These are phyloP conservation scores for Mesembryanthemum crystallinum DNA, from an alignment of 148 eudicot species.

Conservation along the genomic window DNA sequence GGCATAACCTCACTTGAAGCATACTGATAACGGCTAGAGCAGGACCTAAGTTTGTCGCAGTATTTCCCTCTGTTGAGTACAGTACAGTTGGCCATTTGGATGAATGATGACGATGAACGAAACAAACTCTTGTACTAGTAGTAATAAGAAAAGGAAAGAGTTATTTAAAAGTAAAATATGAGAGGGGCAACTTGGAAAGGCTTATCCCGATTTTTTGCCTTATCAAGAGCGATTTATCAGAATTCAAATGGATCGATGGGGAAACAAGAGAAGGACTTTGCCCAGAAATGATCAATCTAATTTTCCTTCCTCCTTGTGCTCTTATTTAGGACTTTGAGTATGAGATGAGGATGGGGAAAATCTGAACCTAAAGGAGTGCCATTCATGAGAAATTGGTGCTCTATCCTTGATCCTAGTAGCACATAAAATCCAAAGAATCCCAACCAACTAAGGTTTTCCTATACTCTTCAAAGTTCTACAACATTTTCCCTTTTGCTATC, in stretches of 20 bases:
- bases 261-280: not conserved
- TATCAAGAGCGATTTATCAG: not conserved
- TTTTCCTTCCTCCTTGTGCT: not conserved
- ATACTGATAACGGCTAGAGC: slow-evolving; percentile 6
- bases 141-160: not conserved
- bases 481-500: not conserved
- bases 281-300: not conserved
- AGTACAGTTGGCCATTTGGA: not conserved
- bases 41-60: not conserved
- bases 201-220: not conserved
- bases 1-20: not conserved
- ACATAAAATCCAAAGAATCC: no score
- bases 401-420: no score
- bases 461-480: not conserved
- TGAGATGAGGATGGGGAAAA: not conserved
- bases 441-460: not conserved
- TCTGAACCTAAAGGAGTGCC: not conserved
- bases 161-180: not conserved
- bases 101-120: not conserved
- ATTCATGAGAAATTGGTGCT: no score
- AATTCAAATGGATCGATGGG: not conserved
- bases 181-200: not conserved
- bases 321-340: not conserved
- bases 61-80: not conserved
- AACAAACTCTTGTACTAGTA: not conserved